Percentiles rank a stretch among this genome's conserved stretches.
Evolutionary conservation across 345 rosid genomes (phyloP).

Genomic region (Arabidopsis suecica): DNA sequence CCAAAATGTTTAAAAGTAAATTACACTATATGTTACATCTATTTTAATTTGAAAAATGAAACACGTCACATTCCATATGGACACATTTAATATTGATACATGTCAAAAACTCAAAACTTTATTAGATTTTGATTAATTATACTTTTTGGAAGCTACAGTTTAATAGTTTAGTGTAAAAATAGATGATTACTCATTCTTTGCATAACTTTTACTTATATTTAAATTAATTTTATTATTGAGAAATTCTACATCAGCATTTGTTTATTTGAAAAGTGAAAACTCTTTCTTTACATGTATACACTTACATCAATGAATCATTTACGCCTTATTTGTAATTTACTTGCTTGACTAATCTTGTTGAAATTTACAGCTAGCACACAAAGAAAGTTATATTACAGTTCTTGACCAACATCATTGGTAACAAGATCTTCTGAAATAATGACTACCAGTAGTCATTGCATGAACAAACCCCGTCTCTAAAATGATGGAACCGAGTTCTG

Average conservation of each 20-base stretch:
- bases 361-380: not conserved
- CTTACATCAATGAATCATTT: not conserved
- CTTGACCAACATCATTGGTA: not conserved
- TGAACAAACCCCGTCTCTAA: conserved; percentile 74
- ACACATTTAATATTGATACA: too few relatives aligned
- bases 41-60: too few relatives aligned
- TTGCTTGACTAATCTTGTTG: not conserved
- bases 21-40: too few relatives aligned
- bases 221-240: not conserved
- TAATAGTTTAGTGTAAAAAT: not conserved
- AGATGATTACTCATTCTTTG: not conserved
- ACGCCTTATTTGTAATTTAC: not conserved
- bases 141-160: not conserved
- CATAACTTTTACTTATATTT: too few relatives aligned
- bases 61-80: too few relatives aligned
- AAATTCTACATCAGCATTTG: not conserved
- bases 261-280: not conserved
- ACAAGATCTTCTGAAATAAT: conserved; percentile 55
- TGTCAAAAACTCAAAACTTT: not conserved
- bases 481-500: conserved; percentile 80
- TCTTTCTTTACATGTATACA: not conserved
- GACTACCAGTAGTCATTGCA: conserved; percentile 77
- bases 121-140: not conserved
- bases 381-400: not conserved
- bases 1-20: too few relatives aligned